A percentile compares a stretch with the other conserved stretches of the same genome.
Evolutionary conservation across 202 grass and related monocot genomes (phyloP).

Genomic region (Schoenoplectus triqueter): DNA sequence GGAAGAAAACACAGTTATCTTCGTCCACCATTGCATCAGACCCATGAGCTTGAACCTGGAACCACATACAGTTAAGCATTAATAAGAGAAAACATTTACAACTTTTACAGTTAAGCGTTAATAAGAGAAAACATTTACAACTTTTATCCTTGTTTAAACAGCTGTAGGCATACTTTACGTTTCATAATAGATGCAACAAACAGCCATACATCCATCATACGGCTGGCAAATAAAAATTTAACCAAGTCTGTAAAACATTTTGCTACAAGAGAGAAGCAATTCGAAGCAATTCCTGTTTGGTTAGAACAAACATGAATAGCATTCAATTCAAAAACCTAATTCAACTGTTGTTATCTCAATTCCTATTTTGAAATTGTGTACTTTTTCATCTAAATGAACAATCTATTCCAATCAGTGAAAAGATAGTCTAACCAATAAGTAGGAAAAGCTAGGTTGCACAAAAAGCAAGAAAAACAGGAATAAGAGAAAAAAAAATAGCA

Average conservation of each 20-base stretch:
- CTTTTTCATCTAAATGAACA: too few species aligned
- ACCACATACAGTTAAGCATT: slow-evolving; percentile 35
- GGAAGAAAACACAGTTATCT: slow-evolving; percentile 96
- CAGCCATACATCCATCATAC: not conserved
- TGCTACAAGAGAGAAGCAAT: too few species aligned
- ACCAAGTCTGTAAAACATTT: too few species aligned
- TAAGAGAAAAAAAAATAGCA: not conserved
- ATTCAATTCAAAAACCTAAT: too few species aligned
- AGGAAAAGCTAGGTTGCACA: not conserved
- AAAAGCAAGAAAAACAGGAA: not conserved
- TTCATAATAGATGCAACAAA: slow-evolving; percentile 1
- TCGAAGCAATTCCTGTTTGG: too few species aligned
- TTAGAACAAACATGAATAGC: too few species aligned
- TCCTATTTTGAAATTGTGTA: too few species aligned
- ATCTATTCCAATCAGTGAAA: not conserved
- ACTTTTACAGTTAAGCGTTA: too few species aligned
- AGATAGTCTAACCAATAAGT: not conserved
- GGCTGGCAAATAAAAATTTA: too few species aligned
- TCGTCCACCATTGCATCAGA: slow-evolving; percentile 97
- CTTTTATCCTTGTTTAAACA: slow-evolving; percentile 4
- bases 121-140: not conserved
- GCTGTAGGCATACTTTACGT: not conserved
- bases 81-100: too few species aligned
- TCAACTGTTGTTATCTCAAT: too few species aligned
- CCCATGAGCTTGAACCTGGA: slow-evolving; percentile 94